A percentile compares a stretch with the other conserved stretches of the same genome.
phyloP scores from a whole-genome alignment of 139 green algal species.

The Limnomonas spitsbergensis region DNA sequence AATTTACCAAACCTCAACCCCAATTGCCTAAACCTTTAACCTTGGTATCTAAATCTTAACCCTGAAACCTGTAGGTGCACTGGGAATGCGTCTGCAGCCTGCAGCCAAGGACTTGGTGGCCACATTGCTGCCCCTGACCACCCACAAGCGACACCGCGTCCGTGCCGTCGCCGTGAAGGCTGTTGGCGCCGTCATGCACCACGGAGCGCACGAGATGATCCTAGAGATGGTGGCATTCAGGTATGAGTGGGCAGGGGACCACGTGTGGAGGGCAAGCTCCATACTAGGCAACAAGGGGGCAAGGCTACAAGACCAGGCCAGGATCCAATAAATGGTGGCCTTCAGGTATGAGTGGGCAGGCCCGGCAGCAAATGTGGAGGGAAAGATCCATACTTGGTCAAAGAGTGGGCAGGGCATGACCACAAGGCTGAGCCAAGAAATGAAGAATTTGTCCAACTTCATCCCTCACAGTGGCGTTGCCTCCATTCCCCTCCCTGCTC shows the following conservation, averaged over 20 bases:
- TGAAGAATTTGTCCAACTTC: no score
- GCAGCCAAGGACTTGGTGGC: conserved; percentile 58
- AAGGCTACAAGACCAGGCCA: conserved; percentile 67
- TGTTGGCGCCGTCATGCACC: conserved; percentile 50
- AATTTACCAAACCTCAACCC: no score
- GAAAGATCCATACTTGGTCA: no score
- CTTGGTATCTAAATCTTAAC: no score
- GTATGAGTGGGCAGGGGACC: background rate
- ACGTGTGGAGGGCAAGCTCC: no score
- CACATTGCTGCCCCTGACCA: conserved; percentile 54
- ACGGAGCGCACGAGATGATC: conserved; percentile 70
- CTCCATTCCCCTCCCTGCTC: no score
- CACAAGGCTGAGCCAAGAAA: conserved; percentile 70
- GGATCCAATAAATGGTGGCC: conserved; percentile 72
- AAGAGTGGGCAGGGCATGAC: no score
- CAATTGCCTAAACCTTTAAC: no score
- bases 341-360: conserved; percentile 19
- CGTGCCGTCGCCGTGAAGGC: conserved; percentile 54
- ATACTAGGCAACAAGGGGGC: no score
- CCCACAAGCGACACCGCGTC: conserved; percentile 53
- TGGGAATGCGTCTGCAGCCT: conserved; percentile 50
- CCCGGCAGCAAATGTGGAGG: no score
- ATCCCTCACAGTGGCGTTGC: no score
- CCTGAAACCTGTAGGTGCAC: conserved; percentile 27
- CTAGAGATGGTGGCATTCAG: conserved; percentile 66